Evolutionary conservation across 164 flowering plant genomes (phyloP), one percentile per base, ranked within the genome.

Genomic region (Taxillus chinensis): DNA sequence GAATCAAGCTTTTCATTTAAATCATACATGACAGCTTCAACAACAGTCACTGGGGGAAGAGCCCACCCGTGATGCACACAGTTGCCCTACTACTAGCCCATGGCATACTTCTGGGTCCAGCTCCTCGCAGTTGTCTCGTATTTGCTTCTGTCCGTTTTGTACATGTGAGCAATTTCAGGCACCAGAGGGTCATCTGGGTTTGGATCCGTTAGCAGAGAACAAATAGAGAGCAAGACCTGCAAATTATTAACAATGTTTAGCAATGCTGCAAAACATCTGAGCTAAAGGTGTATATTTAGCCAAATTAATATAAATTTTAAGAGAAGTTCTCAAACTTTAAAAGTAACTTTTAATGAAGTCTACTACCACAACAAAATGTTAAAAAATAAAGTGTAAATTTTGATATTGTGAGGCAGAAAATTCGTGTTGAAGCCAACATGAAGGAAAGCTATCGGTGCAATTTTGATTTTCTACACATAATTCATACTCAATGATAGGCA

Each of bases 71-170:
- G 46, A 53, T 2, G 27, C 13, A 59, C 61, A 60, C 63, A 60
- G 3, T n/a, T 7, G 46, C 41, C n/a, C n/a, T n/a, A n/a, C n/a
- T 27, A 27, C 27, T 77, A 86, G 39, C 86, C 88, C 91, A 83
- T 83, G 7, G 88, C 91, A 61, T 83, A 82, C 73, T 86, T 86
- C 72, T 80, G 80, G 70, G 82, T 80, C 82, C 84, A 80, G 78
- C 80, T 78, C 66, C 80, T 65, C 11, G 80, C 80, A 8, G 80
- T 74, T 40, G 78, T 62, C 61, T 74, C 78, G 45, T 77, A 77
- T 71, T 74, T 77, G 76, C 65, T 70, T 62, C 76, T 60, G 70
- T 77, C 78, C 15, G 80, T 74, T 69, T 77, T 77, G 70, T 77
- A 77, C 80, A 77, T 77, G 64, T 74, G 78, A 53, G 80, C 80